Evolutionary conservation across 148 eudicot genomes (phyloP).

Genomic region (Tetragonia tetragonoides): DNA sequence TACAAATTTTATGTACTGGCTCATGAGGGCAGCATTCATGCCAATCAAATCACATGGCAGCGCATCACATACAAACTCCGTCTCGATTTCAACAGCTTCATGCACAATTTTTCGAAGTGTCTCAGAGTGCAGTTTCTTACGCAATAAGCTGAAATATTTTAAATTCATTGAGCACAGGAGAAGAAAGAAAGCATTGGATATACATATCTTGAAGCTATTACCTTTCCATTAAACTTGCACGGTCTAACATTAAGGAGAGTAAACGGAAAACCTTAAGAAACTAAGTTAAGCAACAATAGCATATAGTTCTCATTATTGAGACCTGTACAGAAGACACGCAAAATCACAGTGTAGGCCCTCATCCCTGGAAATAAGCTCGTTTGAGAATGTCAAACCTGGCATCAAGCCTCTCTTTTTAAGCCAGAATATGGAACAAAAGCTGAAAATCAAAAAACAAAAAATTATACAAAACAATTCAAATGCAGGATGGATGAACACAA

Average conservation of each 20-base stretch:
- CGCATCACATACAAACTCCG: slow-evolving; percentile 72
- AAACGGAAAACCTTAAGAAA: not conserved
- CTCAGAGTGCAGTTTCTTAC: slow-evolving; percentile 40
- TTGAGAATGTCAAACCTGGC: slow-evolving; percentile 90
- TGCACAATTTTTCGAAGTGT: slow-evolving; percentile 54
- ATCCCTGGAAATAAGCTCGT: slow-evolving; percentile 85
- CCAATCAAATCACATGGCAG: slow-evolving; percentile 83
- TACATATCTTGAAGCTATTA: not conserved
- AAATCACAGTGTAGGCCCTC: slow-evolving; percentile 91
- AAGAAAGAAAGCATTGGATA: not conserved
- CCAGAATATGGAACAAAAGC: slow-evolving; percentile 90
- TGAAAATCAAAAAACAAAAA: slow-evolving; percentile 25
- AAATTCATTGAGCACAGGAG: not conserved
- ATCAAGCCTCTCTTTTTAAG: slow-evolving; percentile 82
- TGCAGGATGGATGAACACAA: not conserved
- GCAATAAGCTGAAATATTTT: slow-evolving; percentile 41
- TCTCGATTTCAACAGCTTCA: slow-evolving; percentile 85
- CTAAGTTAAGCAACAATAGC: not conserved
- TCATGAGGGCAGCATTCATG: slow-evolving; percentile 74
- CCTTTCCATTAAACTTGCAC: not conserved
- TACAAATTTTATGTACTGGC: slow-evolving; percentile 78
- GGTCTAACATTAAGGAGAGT: too few relatives aligned
- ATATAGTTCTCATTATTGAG: not conserved
- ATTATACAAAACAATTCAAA: not conserved
- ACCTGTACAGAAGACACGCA: slow-evolving; percentile 79